phyloP scores from a whole-genome alignment of 129 eudicot genomes.

The Artemisia annua region DNA sequence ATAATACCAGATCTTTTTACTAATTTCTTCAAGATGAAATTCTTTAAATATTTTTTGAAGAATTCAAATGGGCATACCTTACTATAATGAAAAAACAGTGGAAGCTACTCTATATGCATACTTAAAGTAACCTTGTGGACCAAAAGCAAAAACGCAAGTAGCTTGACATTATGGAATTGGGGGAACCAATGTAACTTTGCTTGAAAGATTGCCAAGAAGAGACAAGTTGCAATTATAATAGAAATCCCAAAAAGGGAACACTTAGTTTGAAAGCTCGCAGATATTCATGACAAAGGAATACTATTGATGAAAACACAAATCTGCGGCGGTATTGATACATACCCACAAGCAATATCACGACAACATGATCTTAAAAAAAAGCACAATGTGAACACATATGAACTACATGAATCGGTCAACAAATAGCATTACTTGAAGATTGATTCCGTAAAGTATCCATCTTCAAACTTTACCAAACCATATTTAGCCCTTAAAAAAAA shows the following conservation, averaged over 20 bases:
- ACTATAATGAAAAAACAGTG: neutral
- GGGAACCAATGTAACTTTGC: conserved; percentile 22
- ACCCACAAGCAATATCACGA: too few relatives aligned
- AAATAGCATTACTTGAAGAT: conserved; percentile 2
- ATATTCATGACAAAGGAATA: neutral
- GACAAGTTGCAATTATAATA: conserved; percentile 2
- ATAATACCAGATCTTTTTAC: conserved; percentile 1
- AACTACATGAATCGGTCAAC: neutral
- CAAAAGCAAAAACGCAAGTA: conserved; percentile 1
- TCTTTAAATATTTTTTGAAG: conserved; percentile 20
- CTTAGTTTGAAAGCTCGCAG: neutral
- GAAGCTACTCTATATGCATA: neutral
- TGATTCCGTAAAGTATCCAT: neutral
- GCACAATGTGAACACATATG: too few relatives aligned
- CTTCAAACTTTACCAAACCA: neutral
- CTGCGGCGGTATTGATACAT: too few relatives aligned
- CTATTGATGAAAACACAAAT: too few relatives aligned
- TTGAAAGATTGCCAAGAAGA: conserved; percentile 5
- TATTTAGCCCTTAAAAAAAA: too few relatives aligned
- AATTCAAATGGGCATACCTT: neutral
- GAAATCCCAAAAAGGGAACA: conserved; percentile 20
- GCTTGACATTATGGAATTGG: conserved; percentile 7
- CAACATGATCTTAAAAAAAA: too few relatives aligned
- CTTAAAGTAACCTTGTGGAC: neutral
- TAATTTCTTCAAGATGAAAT: conserved; percentile 9